Evolutionary conservation across 2,329 filamentous ascomycete genomes (phyloP), one percentile per base, ranked within the genome.

Genomic region (Penicillium sp.): DNA sequence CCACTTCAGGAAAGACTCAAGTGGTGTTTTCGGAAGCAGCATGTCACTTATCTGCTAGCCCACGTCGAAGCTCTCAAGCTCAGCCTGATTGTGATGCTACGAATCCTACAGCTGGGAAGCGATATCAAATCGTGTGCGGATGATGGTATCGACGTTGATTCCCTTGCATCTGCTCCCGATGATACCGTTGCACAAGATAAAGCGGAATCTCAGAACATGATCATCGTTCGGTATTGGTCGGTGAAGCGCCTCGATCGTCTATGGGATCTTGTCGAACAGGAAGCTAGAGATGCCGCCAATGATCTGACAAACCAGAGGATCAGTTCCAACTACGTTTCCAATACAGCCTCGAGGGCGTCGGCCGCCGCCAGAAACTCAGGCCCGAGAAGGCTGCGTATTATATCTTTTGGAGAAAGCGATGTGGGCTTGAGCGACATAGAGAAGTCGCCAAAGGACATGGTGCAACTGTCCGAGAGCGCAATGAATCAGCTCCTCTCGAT

Each of bases 211-310:
- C 71, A 74, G 50, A 74, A 72, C 42, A 70, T 72, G 61, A 61
- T 74, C n/a, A 68, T 74, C 34, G 63, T 72, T n/a, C 63, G 70
- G 34, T 71, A 72, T 50, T 73, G 69, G 67, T 67, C 71, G 6
- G 57, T 65, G 43, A 70, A 65, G 38, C 63, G 64, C n/a, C 58
- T 72, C 14, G 66, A 70, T 46, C 53, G 62, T 5, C 52, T 74
- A 14, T 72, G 69, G 55, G 63, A 69, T 41, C 49, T 64, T 25
- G 70, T 70, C 12, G 59, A 65, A 35, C 60, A 65, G 34, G 72
- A 73, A 50, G 65, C 64, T 12, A 37, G 56, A 7, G 63, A 67
- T 22, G 56, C 58, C 11, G 61, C 64, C 5, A 57, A 48, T 5
- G 49, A 59, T 12, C 53, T 36, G 2, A 59, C 46, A 27, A 58